phyloP scores from a whole-genome alignment of 169 alveolate genomes.

The Cyclospora cayetanensis region DNA sequence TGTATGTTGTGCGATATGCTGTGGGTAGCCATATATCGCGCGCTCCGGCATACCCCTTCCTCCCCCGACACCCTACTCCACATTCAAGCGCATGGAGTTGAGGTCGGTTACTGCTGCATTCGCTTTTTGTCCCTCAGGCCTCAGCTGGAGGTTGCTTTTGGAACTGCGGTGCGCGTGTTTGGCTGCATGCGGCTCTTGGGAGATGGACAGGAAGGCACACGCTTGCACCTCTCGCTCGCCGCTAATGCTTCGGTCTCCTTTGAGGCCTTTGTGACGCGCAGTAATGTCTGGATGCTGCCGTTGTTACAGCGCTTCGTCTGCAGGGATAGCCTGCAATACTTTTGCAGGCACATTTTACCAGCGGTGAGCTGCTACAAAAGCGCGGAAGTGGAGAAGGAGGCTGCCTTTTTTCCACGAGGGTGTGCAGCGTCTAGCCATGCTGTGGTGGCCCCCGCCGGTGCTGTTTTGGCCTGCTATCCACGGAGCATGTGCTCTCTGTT shows the following conservation, averaged over 20 bases:
- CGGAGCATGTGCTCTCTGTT: not conserved
- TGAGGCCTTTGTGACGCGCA: not conserved
- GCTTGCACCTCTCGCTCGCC: not conserved
- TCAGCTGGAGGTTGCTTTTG: slow-evolving; percentile 15
- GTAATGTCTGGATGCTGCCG: slow-evolving; percentile 53
- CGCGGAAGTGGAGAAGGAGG: not conserved
- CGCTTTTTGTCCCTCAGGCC: slow-evolving; percentile 16
- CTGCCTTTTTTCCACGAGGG: not conserved
- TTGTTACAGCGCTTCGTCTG: slow-evolving; percentile 20
- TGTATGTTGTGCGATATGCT: no score
- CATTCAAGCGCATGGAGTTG: no score
- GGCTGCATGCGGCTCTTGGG: not conserved
- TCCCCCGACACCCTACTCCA: no score
- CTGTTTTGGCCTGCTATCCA: not conserved
- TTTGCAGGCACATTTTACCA: not conserved
- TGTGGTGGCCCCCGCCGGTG: not conserved
- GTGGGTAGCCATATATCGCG: no score
- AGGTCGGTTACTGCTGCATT: not conserved
- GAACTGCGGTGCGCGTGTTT: slow-evolving; percentile 5
- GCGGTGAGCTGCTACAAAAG: not conserved
- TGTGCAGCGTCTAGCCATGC: not conserved
- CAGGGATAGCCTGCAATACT: slow-evolving; percentile 30
- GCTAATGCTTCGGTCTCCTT: slow-evolving; percentile 7
- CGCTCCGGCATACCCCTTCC: no score
- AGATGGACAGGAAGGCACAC: not conserved